phyloP scores from a whole-genome alignment of 164 flowering plant species.

The Macadamia tetraphylla region DNA sequence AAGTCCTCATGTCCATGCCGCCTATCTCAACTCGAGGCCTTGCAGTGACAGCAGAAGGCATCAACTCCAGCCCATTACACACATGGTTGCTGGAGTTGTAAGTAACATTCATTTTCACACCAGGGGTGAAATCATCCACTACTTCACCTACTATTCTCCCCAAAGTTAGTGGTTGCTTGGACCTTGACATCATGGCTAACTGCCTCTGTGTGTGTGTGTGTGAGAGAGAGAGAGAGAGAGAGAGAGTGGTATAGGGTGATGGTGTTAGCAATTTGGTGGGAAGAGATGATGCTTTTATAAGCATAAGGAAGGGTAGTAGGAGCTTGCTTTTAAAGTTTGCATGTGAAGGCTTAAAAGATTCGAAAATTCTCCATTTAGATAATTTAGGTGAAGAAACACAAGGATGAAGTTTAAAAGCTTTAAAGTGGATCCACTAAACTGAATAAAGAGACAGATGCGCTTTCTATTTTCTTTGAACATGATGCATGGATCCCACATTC shows the following conservation, averaged over 20 bases:
- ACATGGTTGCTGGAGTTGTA: conserved; percentile 50
- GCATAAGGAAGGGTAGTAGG: conserved; percentile 8
- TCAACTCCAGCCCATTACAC: conserved; percentile 61
- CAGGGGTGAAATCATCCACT: conserved; percentile 53
- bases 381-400: neutral
- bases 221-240: conserved; percentile 9
- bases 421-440: neutral
- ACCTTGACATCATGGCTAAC: conserved; percentile 26
- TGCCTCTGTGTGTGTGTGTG: too few relatives aligned
- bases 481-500: neutral
- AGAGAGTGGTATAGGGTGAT: neutral
- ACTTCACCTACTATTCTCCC: conserved; percentile 77
- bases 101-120: conserved; percentile 49
- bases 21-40: conserved; percentile 65
- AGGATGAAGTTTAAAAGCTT: neutral
- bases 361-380: conserved; percentile 11
- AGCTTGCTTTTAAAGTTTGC: neutral
- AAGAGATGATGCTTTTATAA: conserved; percentile 20
- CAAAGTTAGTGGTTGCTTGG: conserved; percentile 37
- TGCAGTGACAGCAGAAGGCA: conserved; percentile 42
- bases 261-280: neutral
- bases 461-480: neutral
- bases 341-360: conserved; percentile 15
- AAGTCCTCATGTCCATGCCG: conserved; percentile 58
- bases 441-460: too few relatives aligned